A percentile compares a stretch with the other conserved stretches of the same genome.
Conservation (phyloP, 2,329 filamentous ascomycete genomes). For the Alternaria hordeiaustralica region DNA sequence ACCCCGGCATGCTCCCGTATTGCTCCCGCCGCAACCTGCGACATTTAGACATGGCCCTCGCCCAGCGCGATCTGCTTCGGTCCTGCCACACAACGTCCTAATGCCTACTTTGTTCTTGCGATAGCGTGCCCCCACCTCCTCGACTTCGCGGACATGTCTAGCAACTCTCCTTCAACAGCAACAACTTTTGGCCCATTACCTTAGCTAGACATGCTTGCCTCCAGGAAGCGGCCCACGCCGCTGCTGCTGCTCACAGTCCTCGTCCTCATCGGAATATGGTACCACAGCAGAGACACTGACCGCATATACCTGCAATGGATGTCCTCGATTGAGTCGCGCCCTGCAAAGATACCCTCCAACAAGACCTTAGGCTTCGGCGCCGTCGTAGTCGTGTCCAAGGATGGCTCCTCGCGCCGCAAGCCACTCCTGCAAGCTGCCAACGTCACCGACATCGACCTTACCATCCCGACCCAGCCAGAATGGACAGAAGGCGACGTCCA, state of each 20-base stretch:
- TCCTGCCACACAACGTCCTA: conserved; percentile 12
- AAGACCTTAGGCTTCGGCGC: conserved; percentile 51
- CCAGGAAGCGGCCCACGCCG: conserved; percentile 40
- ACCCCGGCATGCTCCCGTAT: conserved; percentile 12
- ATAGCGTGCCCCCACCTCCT: conserved; percentile 1
- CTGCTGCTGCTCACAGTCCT: conserved; percentile 36
- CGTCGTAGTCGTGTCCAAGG: conserved; percentile 51
- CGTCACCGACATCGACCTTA: conserved; percentile 52
- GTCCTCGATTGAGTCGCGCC: conserved; percentile 31
- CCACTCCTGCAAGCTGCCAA: conserved; percentile 51
- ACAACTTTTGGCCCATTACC: conserved; percentile 11
- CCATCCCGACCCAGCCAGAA: conserved; percentile 50
- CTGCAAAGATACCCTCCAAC: conserved; percentile 40
- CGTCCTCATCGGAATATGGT: conserved; percentile 35
- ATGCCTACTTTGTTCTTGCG: neutral
- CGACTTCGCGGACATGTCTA: conserved; percentile 24
- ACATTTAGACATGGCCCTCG: conserved; percentile 24
- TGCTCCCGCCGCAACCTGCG: conserved; percentile 18
- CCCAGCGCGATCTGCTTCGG: conserved; percentile 10
- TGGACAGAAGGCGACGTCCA: conserved; percentile 52
- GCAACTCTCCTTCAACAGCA: conserved; percentile 24
- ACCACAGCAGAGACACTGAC: conserved; percentile 35
- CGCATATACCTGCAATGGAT: conserved; percentile 40
- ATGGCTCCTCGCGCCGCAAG: conserved; percentile 48
- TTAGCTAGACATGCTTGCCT: conserved; percentile 38